Base-by-base conservation (phyloP, 352 stramenopile species). In the Globisporangium paddicum region DNA sequence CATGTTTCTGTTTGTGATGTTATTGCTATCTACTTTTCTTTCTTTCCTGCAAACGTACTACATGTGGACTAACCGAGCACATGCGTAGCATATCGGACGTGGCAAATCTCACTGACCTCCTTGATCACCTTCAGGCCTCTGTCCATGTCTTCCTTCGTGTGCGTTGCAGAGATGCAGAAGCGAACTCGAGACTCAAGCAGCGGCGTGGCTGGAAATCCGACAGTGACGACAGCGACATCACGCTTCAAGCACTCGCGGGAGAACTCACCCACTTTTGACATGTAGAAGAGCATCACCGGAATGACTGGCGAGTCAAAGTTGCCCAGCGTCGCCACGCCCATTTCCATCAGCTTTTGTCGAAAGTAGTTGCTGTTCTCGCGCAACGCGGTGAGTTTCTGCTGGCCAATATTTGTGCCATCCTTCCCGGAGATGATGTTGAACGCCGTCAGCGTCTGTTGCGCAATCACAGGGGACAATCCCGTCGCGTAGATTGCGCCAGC, bases 341-440 rank as follows among this genome's bases (percentile, higher is more conserved):
- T 97, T 47, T 97, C 81, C 18, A 94, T 89, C 34, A 99, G 72
- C 35, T 92, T 82, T 73, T 97, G 92, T 42, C 96, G 84, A 50
- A 99, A 98, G 71, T 98, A 99, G 77, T 99, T 99, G 72, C 90
- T 94, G 77, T 99, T 99, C 30, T 99, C 94, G 40, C 92, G 82
- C 19, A 99, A 72, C 1, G 83, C 78, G 5, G 45, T 71, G 11
- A 99, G 81, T 72, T 99, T 99, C 58, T 88, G 77, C 52, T 79
- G 26, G 2, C 55, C 97, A 58, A 98, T 91, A 35, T 93, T 72
- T 1, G 95, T 98, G 50, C 94, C 95, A 64, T 99, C 96, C 61
- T 95, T 69, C n/a, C 96, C 96, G 53, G 94, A 93, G 52, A 99
- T 98, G 28, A 99, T 98, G 72, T 97, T 81, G 47, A 96, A 48